A percentile compares a stretch with the other conserved stretches of the same genome.
Evolutionary conservation across 2,329 filamentous ascomycete species (phyloP).

Genomic region (Fusarium subtropicale): DNA sequence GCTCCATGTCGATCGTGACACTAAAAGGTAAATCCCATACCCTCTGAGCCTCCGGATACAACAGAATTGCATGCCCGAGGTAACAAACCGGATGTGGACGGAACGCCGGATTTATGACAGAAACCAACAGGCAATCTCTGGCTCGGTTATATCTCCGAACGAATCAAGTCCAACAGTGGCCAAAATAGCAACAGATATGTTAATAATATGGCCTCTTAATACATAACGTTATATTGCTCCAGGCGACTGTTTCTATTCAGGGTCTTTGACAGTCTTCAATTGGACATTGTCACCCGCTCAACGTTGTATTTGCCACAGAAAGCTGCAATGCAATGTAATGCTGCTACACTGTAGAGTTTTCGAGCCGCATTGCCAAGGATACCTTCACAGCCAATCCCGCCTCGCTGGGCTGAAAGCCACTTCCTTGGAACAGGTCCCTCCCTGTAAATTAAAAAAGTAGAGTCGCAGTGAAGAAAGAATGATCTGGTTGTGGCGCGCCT

Average conservation of each 20-base stretch:
- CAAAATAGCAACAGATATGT: slow-evolving; percentile 27
- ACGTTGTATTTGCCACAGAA: slow-evolving; percentile 42
- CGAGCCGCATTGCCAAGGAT: slow-evolving; percentile 40
- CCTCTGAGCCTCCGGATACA: slow-evolving; percentile 36
- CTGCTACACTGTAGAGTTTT: slow-evolving; percentile 24
- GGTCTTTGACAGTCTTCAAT: slow-evolving; percentile 5
- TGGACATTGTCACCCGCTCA: slow-evolving; percentile 11
- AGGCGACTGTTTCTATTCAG: slow-evolving; percentile 9
- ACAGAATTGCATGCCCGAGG: slow-evolving; percentile 28
- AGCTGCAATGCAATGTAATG: neutral
- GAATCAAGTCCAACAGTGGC: slow-evolving; percentile 6
- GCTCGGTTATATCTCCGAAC: slow-evolving; percentile 15
- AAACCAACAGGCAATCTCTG: neutral
- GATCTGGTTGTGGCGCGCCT: slow-evolving; percentile 27
- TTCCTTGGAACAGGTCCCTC: slow-evolving; percentile 23
- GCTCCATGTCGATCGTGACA: slow-evolving; percentile 6
- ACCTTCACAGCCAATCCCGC: slow-evolving; percentile 33
- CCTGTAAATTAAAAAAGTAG: neutral
- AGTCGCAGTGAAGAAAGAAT: neutral
- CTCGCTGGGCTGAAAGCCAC: slow-evolving; percentile 19
- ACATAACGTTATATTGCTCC: neutral
- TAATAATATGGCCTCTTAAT: neutral
- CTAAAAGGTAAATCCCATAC: slow-evolving; percentile 7
- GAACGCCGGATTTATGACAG: slow-evolving; percentile 20
- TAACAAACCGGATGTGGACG: slow-evolving; percentile 8